phyloP scores from a whole-genome alignment of 768 basidiomycete genomes.

The Cantharellus anzutake region DNA sequence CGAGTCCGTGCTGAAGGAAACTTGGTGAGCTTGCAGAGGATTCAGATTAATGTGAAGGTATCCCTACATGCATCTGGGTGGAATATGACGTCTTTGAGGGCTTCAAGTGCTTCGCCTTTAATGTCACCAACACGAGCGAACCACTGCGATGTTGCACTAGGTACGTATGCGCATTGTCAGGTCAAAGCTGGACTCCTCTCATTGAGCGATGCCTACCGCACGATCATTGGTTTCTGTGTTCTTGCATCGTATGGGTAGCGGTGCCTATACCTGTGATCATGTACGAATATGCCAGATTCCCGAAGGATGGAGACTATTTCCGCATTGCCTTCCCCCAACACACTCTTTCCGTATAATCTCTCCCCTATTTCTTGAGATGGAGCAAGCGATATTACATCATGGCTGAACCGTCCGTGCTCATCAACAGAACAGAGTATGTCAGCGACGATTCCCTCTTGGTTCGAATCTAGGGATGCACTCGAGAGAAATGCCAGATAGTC shows the following conservation, averaged over 20 bases:
- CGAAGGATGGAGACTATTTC: conserved; percentile 42
- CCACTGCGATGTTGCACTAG: conserved; percentile 89
- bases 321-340: conserved; percentile 52
- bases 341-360: conserved; percentile 43
- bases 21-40: neutral
- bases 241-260: conserved; percentile 96
- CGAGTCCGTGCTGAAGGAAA: conserved; percentile 50
- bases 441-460: neutral
- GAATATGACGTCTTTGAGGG: conserved; percentile 54
- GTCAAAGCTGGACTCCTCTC: neutral
- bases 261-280: conserved; percentile 56
- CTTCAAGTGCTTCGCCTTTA: conserved; percentile 52
- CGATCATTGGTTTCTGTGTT: conserved; percentile 80
- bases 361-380: too few species aligned
- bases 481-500: conserved; percentile 61
- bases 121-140: conserved; percentile 82
- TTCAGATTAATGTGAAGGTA: conserved; percentile 2
- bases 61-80: conserved; percentile 53
- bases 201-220: conserved; percentile 35
- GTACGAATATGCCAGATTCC: conserved; percentile 34
- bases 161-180: neutral
- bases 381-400: neutral
- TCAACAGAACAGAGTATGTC: conserved; percentile 69
- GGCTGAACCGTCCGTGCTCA: conserved; percentile 48
- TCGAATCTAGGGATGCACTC: conserved; percentile 22